Evolutionary conservation across 192 early-diverging fungal genomes (phyloP), one percentile per base, ranked within the genome.

Genomic region (Mortierella alpina): DNA sequence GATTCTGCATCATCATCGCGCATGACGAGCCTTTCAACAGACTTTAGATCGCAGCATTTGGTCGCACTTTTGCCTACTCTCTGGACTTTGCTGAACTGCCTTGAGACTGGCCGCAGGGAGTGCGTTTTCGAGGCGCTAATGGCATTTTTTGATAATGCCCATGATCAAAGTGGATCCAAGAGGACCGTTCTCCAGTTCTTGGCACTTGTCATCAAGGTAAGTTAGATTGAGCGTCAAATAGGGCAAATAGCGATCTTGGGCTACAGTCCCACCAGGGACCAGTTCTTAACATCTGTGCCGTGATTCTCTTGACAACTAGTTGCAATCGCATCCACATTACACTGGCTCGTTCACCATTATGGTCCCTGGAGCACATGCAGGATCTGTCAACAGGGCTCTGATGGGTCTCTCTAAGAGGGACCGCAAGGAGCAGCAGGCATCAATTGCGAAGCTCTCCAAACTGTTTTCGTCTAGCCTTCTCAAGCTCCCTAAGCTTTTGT

Each of bases 11-110:
- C 50, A 56, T 42, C 66, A 12, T 56, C 66, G 18, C 48, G 52
- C 13, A 86, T 89, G 84, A 78, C 77, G 4, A 69, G 70, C 13
- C n/a, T 72, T 2, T 73, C 83, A 2, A 76, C 77, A 0, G 76
- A 82, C 39, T 88, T 86, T 44, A 81, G 76, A 42, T 49, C 80
- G 5, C 83, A 88, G 45, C 73, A 90, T 75, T 61, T 90, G 14
- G 62, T 75, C 6, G 71, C 80, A 1, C 51, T 90, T 9, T 57
- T 90, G 17, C 87, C 87, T 6, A 85, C 87, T 20, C 69, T 90
- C 22, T 86, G 87, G 87, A 82, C 84, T 9, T 72, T 90, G 23
- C 56, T 90, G 42, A 88, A 87, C 55, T 86, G 81, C 60, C 52
- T 88, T 31, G 71, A 83, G 14, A 50, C 77, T 4, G 68, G 79